Evolutionary conservation across 768 basidiomycete species (phyloP), one percentile per base, ranked within the genome.

Genomic region (Pleurotus eryngii): DNA sequence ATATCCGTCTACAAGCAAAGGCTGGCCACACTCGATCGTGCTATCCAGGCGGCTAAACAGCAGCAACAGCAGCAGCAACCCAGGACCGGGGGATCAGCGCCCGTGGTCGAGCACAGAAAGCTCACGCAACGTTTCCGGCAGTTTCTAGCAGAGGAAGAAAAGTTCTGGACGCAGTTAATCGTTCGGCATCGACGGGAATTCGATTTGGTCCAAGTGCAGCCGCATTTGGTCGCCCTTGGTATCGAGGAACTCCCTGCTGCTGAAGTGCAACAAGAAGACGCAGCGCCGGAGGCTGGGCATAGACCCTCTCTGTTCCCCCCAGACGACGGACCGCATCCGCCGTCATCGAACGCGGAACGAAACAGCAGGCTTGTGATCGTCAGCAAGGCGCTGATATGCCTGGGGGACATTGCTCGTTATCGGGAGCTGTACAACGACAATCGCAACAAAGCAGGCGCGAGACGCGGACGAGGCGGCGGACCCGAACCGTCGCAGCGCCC

Each of bases 331-430:
- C 66, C 73, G 1, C 61, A 63, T n/a, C 64, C 68, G 26, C 74
- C 80, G 6, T 65, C 76, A 39, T 80, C 79, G 7, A 40, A 73
- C 9, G 78, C 77, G 26, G 82, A 89, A 64, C 82, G 82, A 50
- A 81, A 82, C 57, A 77, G 77, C 59, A 82, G 86, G 57, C 74
- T 95, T n/a, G 81, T 84, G 8, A 85, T 91, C 45, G 73, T 95
- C 43, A 89, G 87, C 74, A 97, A 96, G 73, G 86, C 89, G 6
- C 75, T 99, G 55, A 86, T 98, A 17, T 96, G 90, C 69, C 80
- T 95, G 7, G 97, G 97, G 9, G 97, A 99, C 66, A 87, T 99
- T 48, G 91, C 94, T 58, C 82, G 97, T 42, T 99, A 99, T 72
- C 81, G 88, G 57, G 95, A 98, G 64, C 84, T 89, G 42, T 97